Conservation (phyloP, 176 grass and related monocot species). For the Cocos nucifera region DNA sequence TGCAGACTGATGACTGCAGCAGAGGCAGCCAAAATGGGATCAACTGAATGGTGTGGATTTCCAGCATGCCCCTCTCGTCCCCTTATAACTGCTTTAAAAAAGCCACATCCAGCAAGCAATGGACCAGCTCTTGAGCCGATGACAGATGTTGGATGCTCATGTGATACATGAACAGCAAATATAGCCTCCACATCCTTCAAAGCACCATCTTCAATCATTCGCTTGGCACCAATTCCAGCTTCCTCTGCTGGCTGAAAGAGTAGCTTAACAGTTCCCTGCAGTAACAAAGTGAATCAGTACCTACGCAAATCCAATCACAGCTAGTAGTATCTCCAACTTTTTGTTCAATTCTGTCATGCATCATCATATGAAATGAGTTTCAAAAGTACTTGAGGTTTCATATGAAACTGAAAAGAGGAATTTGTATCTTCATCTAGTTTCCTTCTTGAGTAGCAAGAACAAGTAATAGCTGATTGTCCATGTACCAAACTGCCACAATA, state of each 20-base stretch:
- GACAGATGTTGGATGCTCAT: constrained; percentile 53
- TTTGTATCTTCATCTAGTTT: no score
- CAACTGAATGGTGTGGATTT: constrained; percentile 3
- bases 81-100: constrained; percentile 66
- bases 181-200: constrained; percentile 83
- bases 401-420: no score
- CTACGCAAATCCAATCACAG: no score
- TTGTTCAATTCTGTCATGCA: no score
- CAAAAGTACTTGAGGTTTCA: no score
- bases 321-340: no score
- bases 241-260: constrained; percentile 98
- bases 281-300: background rate
- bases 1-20: constrained; percentile 69
- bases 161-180: constrained; percentile 87
- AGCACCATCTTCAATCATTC: constrained; percentile 92
- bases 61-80: constrained; percentile 3
- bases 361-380: no score
- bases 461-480: no score
- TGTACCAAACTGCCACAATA: no score
- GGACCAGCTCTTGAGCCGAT: constrained; percentile 62
- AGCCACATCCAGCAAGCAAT: constrained; percentile 89
- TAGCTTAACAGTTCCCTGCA: constrained; percentile 84
- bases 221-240: constrained; percentile 75
- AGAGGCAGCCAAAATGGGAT: constrained; percentile 56
- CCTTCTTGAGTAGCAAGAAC: no score